Evolutionary conservation across 345 rosid genomes (phyloP).

Genomic region (Pelargonium nanum): DNA sequence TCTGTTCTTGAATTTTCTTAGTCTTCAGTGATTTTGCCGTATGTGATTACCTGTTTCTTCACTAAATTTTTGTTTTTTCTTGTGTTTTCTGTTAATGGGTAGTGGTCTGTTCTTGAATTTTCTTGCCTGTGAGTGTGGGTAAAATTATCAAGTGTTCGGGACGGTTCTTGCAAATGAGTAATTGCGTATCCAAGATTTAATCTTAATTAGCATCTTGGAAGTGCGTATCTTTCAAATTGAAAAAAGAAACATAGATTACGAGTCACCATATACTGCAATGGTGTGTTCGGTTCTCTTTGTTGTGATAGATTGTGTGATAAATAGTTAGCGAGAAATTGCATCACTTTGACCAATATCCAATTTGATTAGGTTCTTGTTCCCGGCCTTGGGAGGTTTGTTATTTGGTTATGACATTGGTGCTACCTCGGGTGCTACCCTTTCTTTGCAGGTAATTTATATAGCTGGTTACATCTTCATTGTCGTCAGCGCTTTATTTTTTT

Average conservation of each 20-base stretch:
- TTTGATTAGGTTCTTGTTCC: conserved; percentile 77
- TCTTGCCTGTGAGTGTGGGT: not conserved
- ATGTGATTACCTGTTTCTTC: not conserved
- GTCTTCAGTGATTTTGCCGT: not conserved
- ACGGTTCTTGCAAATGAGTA: not conserved
- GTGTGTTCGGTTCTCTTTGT: not conserved
- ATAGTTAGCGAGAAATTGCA: not conserved
- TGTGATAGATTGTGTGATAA: not conserved
- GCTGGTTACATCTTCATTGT: not conserved
- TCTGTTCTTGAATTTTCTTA: not conserved
- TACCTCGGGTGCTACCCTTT: conserved; percentile 83
- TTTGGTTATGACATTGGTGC: conserved; percentile 98
- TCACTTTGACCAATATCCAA: conserved; percentile 11
- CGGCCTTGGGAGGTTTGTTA: conserved; percentile 81
- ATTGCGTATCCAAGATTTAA: not conserved
- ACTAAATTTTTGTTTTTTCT: not conserved
- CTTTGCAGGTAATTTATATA: conserved; percentile 47
- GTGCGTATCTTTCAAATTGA: not conserved
- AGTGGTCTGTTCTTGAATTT: not conserved
- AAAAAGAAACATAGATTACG: not conserved
- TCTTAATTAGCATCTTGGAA: not conserved
- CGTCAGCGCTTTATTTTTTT: not conserved
- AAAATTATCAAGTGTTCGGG: not conserved
- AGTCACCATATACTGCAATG: not conserved
- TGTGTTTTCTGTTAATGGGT: not conserved